Percentiles rank a stretch among this genome's conserved stretches.
Conservation (phyloP, 768 basidiomycete species). For the Mycena venus region DNA sequence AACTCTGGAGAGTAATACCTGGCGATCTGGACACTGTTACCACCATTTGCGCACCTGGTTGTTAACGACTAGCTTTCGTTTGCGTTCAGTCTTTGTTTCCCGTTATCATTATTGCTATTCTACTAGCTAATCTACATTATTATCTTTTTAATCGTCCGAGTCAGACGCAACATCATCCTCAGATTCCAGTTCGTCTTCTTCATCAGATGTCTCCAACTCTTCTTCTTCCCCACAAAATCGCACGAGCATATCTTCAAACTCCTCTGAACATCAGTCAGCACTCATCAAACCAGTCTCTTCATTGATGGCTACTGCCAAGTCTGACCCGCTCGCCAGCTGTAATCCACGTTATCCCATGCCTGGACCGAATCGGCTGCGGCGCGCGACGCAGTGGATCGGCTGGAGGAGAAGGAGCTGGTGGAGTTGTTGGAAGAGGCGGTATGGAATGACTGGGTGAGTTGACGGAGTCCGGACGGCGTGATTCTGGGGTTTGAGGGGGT, state of each 20-base stretch:
- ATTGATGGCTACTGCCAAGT: background rate
- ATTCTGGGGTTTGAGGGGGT: too few relatives aligned
- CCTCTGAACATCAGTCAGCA: background rate
- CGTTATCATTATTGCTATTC: too few relatives aligned
- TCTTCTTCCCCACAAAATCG: background rate
- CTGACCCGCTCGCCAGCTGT: background rate
- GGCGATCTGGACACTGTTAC: too few relatives aligned
- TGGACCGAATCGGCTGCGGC: background rate
- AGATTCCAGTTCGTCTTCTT: background rate
- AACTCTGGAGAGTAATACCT: too few relatives aligned
- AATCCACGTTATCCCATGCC: background rate
- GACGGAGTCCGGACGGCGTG: background rate
- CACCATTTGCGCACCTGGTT: too few relatives aligned
- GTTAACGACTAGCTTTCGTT: too few relatives aligned
- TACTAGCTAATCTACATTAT: too few relatives aligned
- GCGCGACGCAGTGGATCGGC: background rate
- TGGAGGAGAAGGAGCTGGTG: background rate
- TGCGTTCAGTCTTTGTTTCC: too few relatives aligned
- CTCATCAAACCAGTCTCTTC: background rate
- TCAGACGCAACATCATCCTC: background rate
- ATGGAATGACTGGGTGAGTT: background rate
- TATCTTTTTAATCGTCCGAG: too few relatives aligned
- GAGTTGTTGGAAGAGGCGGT: background rate
- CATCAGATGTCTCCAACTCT: background rate
- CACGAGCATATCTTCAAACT: background rate